These are phyloP conservation scores for Trichoderma semiorbis DNA, from an alignment of 2,329 filamentous ascomycete species.

Conservation along the genomic window DNA sequence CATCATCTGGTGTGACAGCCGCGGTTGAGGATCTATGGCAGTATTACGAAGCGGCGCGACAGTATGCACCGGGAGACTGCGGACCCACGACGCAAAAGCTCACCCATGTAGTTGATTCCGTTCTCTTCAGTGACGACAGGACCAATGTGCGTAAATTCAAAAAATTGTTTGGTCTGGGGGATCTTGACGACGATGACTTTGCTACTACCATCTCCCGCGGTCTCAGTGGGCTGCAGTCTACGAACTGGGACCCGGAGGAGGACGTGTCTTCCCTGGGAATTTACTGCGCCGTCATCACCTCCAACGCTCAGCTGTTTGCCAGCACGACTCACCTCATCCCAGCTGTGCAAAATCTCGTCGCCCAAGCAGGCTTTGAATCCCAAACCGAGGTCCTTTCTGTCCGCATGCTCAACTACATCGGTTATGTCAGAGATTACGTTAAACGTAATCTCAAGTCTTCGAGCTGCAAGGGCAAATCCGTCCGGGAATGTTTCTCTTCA, in stretches of 20 bases:
- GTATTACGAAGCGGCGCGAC: conserved; percentile 50
- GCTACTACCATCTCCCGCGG: conserved; percentile 40
- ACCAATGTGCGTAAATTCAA: conserved; percentile 47
- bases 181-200: conserved; percentile 47
- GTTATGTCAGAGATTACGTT: conserved; percentile 38
- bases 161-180: conserved; percentile 45
- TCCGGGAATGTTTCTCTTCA: conserved; percentile 33
- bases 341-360: conserved; percentile 39
- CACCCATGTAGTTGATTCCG: conserved; percentile 49
- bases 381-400: conserved; percentile 38
- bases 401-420: conserved; percentile 52
- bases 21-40: conserved; percentile 76
- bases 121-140: conserved; percentile 41
- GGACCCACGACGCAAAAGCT: conserved; percentile 60
- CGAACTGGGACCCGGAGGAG: conserved; percentile 52
- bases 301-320: conserved; percentile 40
- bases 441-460: conserved; percentile 22
- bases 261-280: conserved; percentile 40
- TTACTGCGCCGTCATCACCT: conserved; percentile 49
- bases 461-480: conserved; percentile 25
- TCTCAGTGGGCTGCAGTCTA: conserved; percentile 43
- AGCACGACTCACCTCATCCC: conserved; percentile 35
- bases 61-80: conserved; percentile 56
- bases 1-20: conserved; percentile 73
- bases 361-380: conserved; percentile 38